These are phyloP conservation scores for Paecilomyces dactylethromorphus DNA, from an alignment of 2,329 filamentous ascomycete species.

Conservation along the genomic window DNA sequence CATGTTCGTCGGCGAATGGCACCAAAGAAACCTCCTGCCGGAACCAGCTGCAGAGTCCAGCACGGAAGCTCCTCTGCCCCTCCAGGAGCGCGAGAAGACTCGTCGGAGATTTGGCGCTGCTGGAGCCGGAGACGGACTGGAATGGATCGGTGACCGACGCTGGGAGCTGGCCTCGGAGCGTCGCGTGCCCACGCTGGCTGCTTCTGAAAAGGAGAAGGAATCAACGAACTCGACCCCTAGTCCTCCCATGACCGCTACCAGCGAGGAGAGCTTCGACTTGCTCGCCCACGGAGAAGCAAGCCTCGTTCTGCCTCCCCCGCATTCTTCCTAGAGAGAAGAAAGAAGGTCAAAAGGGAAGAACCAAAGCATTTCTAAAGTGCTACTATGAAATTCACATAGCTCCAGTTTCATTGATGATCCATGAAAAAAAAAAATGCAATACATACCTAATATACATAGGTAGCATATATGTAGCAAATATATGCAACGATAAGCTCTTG, in stretches of 20 bases:
- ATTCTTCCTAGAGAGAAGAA: background rate
- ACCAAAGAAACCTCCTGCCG: constrained; percentile 58
- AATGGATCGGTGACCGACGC: constrained; percentile 34
- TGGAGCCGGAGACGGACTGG: constrained; percentile 33
- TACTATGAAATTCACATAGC: background rate
- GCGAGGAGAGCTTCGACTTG: constrained; percentile 44
- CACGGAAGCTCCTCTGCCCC: constrained; percentile 17
- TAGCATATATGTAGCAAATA: too few species aligned
- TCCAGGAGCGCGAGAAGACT: constrained; percentile 39
- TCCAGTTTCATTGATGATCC: background rate
- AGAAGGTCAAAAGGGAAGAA: background rate
- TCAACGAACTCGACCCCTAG: constrained; percentile 15
- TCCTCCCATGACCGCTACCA: constrained; percentile 33
- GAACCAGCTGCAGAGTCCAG: constrained; percentile 3
- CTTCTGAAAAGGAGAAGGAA: constrained; percentile 6
- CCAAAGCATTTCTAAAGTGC: background rate
- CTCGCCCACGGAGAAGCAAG: constrained; percentile 39
- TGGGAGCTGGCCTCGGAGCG: constrained; percentile 14
- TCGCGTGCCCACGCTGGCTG: background rate
- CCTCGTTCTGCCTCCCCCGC: constrained; percentile 22
- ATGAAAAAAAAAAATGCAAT: background rate
- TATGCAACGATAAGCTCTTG: background rate
- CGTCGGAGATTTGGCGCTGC: constrained; percentile 18
- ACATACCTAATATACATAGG: background rate
- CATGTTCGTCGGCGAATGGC: constrained; percentile 89